Conservation (phyloP, 2,329 filamentous ascomycete genomes). For the Stachybotrys chlorohalonatus region DNA sequence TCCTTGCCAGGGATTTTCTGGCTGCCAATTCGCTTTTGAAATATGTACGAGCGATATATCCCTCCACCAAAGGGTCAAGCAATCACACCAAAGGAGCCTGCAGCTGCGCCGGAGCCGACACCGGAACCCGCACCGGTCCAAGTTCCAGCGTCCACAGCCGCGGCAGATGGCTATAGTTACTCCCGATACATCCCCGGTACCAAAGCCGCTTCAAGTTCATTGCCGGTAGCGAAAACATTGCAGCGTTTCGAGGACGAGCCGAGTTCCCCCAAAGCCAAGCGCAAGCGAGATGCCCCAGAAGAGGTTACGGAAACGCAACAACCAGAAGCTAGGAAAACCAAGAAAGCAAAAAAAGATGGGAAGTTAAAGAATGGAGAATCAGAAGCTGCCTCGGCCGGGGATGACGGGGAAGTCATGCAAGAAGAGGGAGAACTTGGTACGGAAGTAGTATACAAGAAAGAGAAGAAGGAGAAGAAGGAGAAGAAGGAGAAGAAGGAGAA, state of each 20-base stretch:
- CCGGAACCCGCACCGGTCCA: constrained; percentile 3
- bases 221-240: constrained; percentile 6
- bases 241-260: constrained; percentile 20
- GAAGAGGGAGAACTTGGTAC: constrained; percentile 10
- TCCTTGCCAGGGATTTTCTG: not conserved
- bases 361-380: too few relatives aligned
- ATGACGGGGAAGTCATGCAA: constrained; percentile 8
- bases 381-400: too few relatives aligned
- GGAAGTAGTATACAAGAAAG: constrained; percentile 9
- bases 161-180: constrained; percentile 19
- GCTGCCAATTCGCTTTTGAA: constrained; percentile 8
- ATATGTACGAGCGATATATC: constrained; percentile 35
- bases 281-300: constrained; percentile 25
- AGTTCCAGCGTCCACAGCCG: constrained; percentile 2
- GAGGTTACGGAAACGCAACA: constrained; percentile 15
- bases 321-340: constrained; percentile 25
- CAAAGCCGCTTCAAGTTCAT: constrained; percentile 9
- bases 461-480: constrained; percentile 8
- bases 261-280: constrained; percentile 17
- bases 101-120: constrained; percentile 1
- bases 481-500: too few relatives aligned
- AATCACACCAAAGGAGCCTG: constrained; percentile 1
- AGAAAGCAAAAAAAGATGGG: constrained; percentile 10
- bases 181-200: constrained; percentile 31
- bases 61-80: constrained; percentile 20